Base-by-base conservation (phyloP, 2,329 filamentous ascomycete species). In the Fusarium newnesense region DNA sequence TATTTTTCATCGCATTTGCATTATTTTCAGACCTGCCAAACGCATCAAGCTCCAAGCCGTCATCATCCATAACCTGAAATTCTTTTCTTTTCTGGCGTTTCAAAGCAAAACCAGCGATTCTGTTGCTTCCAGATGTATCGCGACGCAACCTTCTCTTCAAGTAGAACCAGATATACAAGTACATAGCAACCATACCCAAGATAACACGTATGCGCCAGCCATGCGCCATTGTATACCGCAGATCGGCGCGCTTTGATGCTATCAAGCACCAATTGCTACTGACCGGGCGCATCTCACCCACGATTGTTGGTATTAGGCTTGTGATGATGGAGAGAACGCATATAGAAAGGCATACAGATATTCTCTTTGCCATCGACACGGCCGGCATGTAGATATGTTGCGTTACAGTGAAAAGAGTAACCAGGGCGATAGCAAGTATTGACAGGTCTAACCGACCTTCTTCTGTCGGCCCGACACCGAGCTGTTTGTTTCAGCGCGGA, bases 231-330 rank as follows among this genome's bases (percentile, higher is more conserved):
- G 54, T 16, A 19, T 58, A 58, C 7, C 42, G 54, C 21, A 58
- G 24, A 6, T 58, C 42, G 7, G 42, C 0, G 18, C 54, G 40
- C n/a, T 30, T 46, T 9, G 18, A 8, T 21, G n/a, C 8, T 28
- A 58, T 58, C 54, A 32, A 58, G 30, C 54, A 58, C 54, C 42
- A 58, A 18, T 58, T 58, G 42, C 54, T 42, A 9, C 54, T 42
- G 4, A 58, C 32, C 18, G 54, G 54, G 3, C 30, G n/a, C 42
- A 58, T 37, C 24, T 58, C 42, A 18, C n/a, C 54, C 42, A 58
- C 30, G 9, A 37, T 5, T 8, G 42, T 37, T n/a, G 42, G 42
- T 46, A 46, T 46, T 12, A 39, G 11, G 32, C 42, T 58, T 46
- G 54, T 58, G 7, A 24, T 11, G 5, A 58, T 16, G 18, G 54